Evolutionary conservation across 2,329 filamentous ascomycete genomes (phyloP).

Genomic region (Teratosphaeria zuluensis): DNA sequence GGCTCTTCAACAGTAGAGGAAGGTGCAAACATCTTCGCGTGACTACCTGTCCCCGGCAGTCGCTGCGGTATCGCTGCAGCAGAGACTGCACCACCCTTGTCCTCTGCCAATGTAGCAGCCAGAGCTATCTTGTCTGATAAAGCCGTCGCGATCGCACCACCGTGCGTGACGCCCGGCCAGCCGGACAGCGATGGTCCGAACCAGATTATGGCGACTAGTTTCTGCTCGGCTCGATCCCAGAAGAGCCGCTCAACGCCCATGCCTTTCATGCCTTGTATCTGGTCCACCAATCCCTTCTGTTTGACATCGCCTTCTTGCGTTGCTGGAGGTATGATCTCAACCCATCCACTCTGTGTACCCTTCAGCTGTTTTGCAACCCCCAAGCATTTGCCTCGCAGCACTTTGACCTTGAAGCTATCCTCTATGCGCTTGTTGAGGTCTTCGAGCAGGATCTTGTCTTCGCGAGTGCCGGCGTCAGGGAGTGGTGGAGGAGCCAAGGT

Average conservation of each 20-base stretch:
- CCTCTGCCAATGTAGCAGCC: constrained; percentile 46
- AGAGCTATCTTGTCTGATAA: constrained; percentile 62
- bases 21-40: constrained; percentile 21
- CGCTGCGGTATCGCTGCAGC: constrained; percentile 21
- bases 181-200: constrained; percentile 56
- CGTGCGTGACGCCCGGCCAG: constrained; percentile 64
- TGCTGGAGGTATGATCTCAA: constrained; percentile 18
- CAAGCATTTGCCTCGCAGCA: constrained; percentile 35
- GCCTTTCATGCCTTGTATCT: constrained; percentile 28
- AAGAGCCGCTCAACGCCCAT: constrained; percentile 52
- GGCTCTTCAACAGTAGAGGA: constrained; percentile 20
- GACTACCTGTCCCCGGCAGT: constrained; percentile 21
- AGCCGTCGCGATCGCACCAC: constrained; percentile 58
- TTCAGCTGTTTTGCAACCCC: constrained; percentile 24
- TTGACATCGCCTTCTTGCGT: constrained; percentile 4
- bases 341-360: constrained; percentile 22
- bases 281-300: constrained; percentile 17
- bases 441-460: constrained; percentile 34
- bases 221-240: constrained; percentile 49
- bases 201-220: constrained; percentile 55
- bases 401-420: constrained; percentile 40
- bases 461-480: constrained; percentile 29
- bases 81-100: constrained; percentile 5
- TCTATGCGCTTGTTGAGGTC: constrained; percentile 36
- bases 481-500: constrained; percentile 37